These are phyloP conservation scores for Thielaviopsis musarum DNA, from an alignment of 2,329 filamentous ascomycete genomes.

Conservation along the genomic window DNA sequence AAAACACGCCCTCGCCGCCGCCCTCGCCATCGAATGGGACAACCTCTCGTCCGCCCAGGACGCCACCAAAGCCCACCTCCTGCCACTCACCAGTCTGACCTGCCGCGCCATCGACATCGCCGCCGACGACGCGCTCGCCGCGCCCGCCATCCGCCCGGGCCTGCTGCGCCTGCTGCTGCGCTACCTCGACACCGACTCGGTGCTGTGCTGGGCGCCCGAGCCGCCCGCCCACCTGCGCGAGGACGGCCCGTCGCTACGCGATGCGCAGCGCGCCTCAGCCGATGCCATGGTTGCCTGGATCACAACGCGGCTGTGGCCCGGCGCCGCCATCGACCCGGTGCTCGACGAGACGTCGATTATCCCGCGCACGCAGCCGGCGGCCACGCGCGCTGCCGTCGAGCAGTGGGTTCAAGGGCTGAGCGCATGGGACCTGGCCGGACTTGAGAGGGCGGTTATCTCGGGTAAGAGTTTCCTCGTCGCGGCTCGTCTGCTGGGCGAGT, in stretches of 20 bases:
- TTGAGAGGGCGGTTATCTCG: constrained; percentile 71
- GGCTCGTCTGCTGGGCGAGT: constrained; percentile 63
- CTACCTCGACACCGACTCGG: constrained; percentile 81
- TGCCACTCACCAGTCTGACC: constrained; percentile 73
- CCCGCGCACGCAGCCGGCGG: constrained; percentile 53
- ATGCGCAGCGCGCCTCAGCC: constrained; percentile 54
- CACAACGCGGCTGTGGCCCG: constrained; percentile 63
- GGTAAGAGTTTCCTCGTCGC: constrained; percentile 75
- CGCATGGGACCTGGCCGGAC: constrained; percentile 66
- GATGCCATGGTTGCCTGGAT: constrained; percentile 56
- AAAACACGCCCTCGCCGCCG: constrained; percentile 69
- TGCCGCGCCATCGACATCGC: constrained; percentile 72
- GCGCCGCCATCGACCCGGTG: constrained; percentile 60
- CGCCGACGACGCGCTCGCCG: constrained; percentile 37
- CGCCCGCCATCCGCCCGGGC: constrained; percentile 40
- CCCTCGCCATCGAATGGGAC: constrained; percentile 90
- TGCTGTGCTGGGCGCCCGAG: constrained; percentile 70
- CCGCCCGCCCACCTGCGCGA: constrained; percentile 28
- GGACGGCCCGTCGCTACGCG: constrained; percentile 37
- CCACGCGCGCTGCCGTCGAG: constrained; percentile 59
- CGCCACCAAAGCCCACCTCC: constrained; percentile 69
- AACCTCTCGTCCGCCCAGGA: constrained; percentile 65
- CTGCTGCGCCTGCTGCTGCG: constrained; percentile 57
- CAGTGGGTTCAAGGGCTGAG: constrained; percentile 60
- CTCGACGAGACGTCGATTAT: constrained; percentile 64